These are phyloP conservation scores for Salvia splendens DNA, from an alignment of 257 asterid species.

Conservation along the genomic window DNA sequence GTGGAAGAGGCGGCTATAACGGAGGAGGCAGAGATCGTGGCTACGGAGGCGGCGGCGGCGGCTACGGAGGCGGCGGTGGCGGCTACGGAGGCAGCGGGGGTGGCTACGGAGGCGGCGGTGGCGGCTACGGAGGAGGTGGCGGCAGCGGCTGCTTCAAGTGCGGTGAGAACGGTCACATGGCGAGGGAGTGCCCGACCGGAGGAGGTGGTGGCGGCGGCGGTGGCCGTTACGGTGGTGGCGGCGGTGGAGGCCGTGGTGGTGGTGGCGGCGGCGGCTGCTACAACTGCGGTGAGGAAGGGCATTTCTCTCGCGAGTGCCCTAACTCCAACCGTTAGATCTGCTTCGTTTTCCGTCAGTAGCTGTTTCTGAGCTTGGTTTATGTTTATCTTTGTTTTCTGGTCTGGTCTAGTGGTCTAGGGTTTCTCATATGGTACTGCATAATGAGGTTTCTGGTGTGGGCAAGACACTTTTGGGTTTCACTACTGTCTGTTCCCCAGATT, in stretches of 20 bases:
- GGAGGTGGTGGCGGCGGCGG: constrained; percentile 37
- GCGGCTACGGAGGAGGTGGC: constrained; percentile 41
- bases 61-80: constrained; percentile 31
- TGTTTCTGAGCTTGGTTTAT: constrained; percentile 12
- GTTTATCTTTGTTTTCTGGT: background rate
- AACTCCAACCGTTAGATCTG: constrained; percentile 39
- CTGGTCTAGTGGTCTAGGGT: background rate
- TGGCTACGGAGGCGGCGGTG: constrained; percentile 37
- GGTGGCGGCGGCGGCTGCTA: constrained; percentile 42
- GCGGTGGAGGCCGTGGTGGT: constrained; percentile 32
- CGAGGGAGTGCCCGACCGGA: constrained; percentile 39
- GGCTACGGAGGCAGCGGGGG: constrained; percentile 30
- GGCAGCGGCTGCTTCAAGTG: constrained; percentile 40
- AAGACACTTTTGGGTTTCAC: constrained; percentile 25
- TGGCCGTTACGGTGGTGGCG: constrained; percentile 21
- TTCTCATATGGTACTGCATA: constrained; percentile 15
- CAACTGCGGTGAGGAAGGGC: constrained; percentile 45
- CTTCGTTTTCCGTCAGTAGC: background rate
- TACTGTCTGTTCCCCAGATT: constrained; percentile 22
- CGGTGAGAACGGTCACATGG: constrained; percentile 43
- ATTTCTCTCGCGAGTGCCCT: constrained; percentile 49
- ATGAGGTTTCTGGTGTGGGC: constrained; percentile 15
- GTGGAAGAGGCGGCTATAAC: constrained; percentile 39
- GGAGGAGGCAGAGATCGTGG: constrained; percentile 40
- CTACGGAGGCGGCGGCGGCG: constrained; percentile 29